These are phyloP conservation scores for Aspergillus costaricaensis DNA, from an alignment of 2,329 filamentous ascomycete genomes.

Conservation along the genomic window DNA sequence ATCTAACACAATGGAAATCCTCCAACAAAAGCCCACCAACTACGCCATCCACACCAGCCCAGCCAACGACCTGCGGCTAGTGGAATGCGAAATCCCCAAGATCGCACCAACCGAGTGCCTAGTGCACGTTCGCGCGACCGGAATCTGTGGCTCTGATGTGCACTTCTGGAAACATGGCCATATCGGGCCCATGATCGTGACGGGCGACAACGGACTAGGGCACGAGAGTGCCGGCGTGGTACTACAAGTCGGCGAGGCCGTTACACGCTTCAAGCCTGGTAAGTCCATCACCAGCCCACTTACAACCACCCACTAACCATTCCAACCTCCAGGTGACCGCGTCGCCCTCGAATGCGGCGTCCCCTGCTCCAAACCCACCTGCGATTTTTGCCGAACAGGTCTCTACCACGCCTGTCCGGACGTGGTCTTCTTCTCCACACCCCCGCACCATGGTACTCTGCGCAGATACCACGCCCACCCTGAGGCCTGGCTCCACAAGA, in stretches of 20 bases:
- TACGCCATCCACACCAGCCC: conserved; percentile 23
- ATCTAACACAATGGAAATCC: conserved; percentile 16
- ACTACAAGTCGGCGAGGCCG: conserved; percentile 17
- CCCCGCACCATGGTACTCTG: conserved; percentile 23
- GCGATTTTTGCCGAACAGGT: conserved; percentile 21
- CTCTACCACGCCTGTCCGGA: conserved; percentile 24
- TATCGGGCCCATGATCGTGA: conserved; percentile 23
- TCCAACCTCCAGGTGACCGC: conserved; percentile 14
- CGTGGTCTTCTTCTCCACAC: conserved; percentile 23
- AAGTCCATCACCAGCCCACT: neutral
- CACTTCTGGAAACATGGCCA: conserved; percentile 26
- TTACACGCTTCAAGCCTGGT: conserved; percentile 23
- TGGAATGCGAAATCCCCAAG: conserved; percentile 20
- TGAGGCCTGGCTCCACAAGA: conserved; percentile 21
- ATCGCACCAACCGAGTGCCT: conserved; percentile 17
- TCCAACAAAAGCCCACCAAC: conserved; percentile 19
- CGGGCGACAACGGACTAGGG: conserved; percentile 22
- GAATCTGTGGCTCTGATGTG: conserved; percentile 23
- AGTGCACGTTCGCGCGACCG: conserved; percentile 21
- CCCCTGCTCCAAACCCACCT: conserved; percentile 23
- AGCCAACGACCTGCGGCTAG: conserved; percentile 21
- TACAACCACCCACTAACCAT: neutral
- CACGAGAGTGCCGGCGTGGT: conserved; percentile 25
- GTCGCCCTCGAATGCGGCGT: conserved; percentile 24
- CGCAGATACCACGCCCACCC: conserved; percentile 23